Percentiles rank a stretch among this genome's conserved stretches.
phyloP scores from a whole-genome alignment of 2,329 filamentous ascomycete genomes.

The Hirsutella rhossiliensis region DNA sequence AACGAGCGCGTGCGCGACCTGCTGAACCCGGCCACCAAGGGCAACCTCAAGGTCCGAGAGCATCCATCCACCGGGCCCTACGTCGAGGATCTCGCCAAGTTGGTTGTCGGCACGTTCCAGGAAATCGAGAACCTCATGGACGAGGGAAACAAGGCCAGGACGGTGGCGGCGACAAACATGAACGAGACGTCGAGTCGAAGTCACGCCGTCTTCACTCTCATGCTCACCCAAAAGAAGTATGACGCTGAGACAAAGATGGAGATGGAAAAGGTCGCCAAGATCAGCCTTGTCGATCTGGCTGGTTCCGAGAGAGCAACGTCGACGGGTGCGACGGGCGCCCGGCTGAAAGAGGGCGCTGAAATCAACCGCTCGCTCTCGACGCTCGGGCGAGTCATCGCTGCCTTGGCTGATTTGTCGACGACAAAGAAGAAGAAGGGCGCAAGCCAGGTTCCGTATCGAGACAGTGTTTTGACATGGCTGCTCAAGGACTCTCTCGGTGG shows the following conservation, averaged over 20 bases:
- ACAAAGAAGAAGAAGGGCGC: conserved; percentile 69
- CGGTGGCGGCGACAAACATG: conserved; percentile 98
- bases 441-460: conserved; percentile 83
- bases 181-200: conserved; percentile 98
- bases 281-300: conserved; percentile 93
- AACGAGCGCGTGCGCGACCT: conserved; percentile 95
- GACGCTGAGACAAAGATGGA: conserved; percentile 93
- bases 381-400: conserved; percentile 91
- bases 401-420: conserved; percentile 79
- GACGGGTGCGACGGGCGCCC: conserved; percentile 87
- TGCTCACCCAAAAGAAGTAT: conserved; percentile 84
- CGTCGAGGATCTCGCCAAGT: conserved; percentile 91
- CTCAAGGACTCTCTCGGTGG: conserved; percentile 93
- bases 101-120: conserved; percentile 83
- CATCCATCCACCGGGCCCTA: conserved; percentile 96
- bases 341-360: conserved; percentile 93
- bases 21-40: conserved; percentile 88
- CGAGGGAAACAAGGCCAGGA: conserved; percentile 96
- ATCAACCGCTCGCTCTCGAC: conserved; percentile 97
- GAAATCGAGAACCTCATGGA: conserved; percentile 99
- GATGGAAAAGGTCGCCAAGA: conserved; percentile 94
- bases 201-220: conserved; percentile 95
- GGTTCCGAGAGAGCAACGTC: conserved; percentile 96
- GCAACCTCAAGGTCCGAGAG: conserved; percentile 92
- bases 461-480: conserved; percentile 92